Evolutionary conservation across 495 filamentous ascomycete species (phyloP).

Genomic region (Xanthoparmelia taractica): DNA sequence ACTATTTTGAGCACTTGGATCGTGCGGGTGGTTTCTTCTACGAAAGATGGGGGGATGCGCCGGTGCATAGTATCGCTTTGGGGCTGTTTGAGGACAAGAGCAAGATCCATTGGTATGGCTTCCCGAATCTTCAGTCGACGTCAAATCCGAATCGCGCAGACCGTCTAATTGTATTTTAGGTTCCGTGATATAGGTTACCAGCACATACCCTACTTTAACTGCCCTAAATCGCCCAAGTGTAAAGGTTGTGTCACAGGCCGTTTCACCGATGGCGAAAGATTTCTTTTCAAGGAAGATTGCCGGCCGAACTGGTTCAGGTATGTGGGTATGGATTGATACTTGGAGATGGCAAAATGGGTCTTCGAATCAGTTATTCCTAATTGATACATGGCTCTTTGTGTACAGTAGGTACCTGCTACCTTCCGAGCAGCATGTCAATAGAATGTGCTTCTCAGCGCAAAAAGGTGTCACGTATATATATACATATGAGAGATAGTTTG

Average conservation of each 20-base stretch:
- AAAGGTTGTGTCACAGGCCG: slow-evolving; percentile 76
- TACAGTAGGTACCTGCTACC: not conserved
- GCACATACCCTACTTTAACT: slow-evolving; percentile 98
- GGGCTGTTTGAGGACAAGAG: slow-evolving; percentile 84
- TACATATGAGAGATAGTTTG: not conserved
- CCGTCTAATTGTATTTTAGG: slow-evolving; percentile 41
- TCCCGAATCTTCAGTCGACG: not conserved
- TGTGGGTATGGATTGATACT: slow-evolving; percentile 62
- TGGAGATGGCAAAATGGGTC: not conserved
- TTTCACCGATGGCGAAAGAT: slow-evolving; percentile 80
- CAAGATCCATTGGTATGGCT: slow-evolving; percentile 87
- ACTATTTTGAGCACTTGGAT: slow-evolving; percentile 95
- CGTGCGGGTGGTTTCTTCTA: slow-evolving; percentile 96
- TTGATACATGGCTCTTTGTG: not conserved
- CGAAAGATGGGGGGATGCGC: slow-evolving; percentile 97
- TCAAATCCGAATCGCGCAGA: not conserved
- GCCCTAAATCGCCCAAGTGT: slow-evolving; percentile 93
- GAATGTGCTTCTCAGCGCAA: not conserved
- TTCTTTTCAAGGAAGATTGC: slow-evolving; percentile 85
- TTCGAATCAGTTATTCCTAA: not conserved
- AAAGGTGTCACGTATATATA: not conserved
- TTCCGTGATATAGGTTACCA: slow-evolving; percentile 99
- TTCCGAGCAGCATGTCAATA: not conserved
- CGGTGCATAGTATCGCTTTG: slow-evolving; percentile 92
- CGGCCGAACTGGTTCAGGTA: slow-evolving; percentile 95